Conservation (phyloP, 192 early-diverging fungal species). For the Rhizophagus sp. region DNA sequence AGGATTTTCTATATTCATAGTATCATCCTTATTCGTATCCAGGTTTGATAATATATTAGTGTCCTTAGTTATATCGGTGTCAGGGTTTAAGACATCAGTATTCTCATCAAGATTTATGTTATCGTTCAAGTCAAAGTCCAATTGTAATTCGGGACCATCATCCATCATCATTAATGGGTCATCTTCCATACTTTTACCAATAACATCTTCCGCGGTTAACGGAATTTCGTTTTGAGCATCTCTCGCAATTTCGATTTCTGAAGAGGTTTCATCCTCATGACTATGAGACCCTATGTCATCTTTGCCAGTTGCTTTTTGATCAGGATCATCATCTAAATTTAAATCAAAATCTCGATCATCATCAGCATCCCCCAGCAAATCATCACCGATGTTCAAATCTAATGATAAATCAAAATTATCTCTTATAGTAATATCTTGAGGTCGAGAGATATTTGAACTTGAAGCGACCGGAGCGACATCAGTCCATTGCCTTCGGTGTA, state of each 20-base stretch:
- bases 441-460: slow-evolving; percentile 53
- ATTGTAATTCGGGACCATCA: slow-evolving; percentile 27
- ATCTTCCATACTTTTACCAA: slow-evolving; percentile 37
- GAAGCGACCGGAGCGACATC: neutral
- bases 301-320: slow-evolving; percentile 31
- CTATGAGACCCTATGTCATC: slow-evolving; percentile 36
- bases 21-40: no score
- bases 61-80: neutral
- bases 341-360: slow-evolving; percentile 56
- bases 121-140: slow-evolving; percentile 36
- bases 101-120: neutral
- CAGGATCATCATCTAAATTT: slow-evolving; percentile 40
- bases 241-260: slow-evolving; percentile 61
- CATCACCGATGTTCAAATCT: slow-evolving; percentile 24
- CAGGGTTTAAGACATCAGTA: neutral
- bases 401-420: slow-evolving; percentile 31
- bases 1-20: neutral
- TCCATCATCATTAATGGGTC: slow-evolving; percentile 34
- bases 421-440: slow-evolving; percentile 71
- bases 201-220: slow-evolving; percentile 37
- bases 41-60: neutral
- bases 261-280: slow-evolving; percentile 37
- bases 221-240: slow-evolving; percentile 47
- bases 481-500: slow-evolving; percentile 5
- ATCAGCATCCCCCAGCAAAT: slow-evolving; percentile 33